These are phyloP conservation scores for Nemania diffusa DNA, from an alignment of 2,329 filamentous ascomycete genomes.

Conservation along the genomic window DNA sequence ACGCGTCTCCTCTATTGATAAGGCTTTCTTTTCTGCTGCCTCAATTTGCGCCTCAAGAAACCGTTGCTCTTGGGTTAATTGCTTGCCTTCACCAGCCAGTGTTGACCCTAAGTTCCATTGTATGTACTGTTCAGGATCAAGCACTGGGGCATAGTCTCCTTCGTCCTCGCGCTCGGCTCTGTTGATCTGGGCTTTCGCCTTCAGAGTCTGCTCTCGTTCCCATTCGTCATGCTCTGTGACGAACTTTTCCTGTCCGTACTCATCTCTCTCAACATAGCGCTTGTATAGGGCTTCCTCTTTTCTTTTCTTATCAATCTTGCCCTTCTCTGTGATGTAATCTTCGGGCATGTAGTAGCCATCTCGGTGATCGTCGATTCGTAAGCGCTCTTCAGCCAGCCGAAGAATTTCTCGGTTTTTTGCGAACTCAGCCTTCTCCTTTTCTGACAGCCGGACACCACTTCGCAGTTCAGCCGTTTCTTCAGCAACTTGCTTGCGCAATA, in stretches of 20 bases:
- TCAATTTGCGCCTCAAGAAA: slow-evolving; percentile 84
- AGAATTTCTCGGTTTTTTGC: slow-evolving; percentile 86
- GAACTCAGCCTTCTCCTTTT: slow-evolving; percentile 87
- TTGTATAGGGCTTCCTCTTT: slow-evolving; percentile 93
- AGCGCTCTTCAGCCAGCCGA: slow-evolving; percentile 82
- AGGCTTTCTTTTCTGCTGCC: slow-evolving; percentile 86
- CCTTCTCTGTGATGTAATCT: slow-evolving; percentile 94
- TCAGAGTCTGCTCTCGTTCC: slow-evolving; percentile 89
- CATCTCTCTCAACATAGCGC: slow-evolving; percentile 87
- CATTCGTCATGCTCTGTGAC: slow-evolving; percentile 96
- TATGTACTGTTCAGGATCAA: slow-evolving; percentile 89
- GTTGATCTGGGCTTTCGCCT: slow-evolving; percentile 87
- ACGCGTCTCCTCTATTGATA: slow-evolving; percentile 89
- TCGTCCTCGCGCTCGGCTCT: slow-evolving; percentile 79
- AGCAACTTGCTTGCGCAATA: slow-evolving; percentile 89
- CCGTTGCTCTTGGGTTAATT: slow-evolving; percentile 80
- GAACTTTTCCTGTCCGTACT: slow-evolving; percentile 87
- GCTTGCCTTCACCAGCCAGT: slow-evolving; percentile 76
- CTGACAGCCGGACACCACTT: slow-evolving; percentile 78
- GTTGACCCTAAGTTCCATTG: slow-evolving; percentile 82
- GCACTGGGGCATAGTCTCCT: slow-evolving; percentile 89
- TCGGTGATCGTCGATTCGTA: slow-evolving; percentile 88
- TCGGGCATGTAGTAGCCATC: slow-evolving; percentile 95
- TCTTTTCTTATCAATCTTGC: slow-evolving; percentile 85
- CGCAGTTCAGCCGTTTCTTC: slow-evolving; percentile 86